Evolutionary conservation across 1,139 yeast genomes (phyloP), one percentile per base, ranked within the genome.

Genomic region (Tardiomyces blankii): DNA sequence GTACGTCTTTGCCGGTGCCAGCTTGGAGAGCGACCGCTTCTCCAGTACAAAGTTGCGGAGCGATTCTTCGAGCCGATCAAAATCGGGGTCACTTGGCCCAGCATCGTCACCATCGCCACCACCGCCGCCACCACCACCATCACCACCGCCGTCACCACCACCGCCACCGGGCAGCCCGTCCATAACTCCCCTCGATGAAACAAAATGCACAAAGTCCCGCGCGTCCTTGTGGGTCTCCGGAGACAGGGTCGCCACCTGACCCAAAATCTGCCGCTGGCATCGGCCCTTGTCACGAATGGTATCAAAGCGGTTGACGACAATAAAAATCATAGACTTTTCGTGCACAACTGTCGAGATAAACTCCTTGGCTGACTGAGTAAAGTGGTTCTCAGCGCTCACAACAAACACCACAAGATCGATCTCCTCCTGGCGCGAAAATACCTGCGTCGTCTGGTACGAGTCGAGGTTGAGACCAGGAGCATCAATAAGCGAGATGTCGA

Each of bases 391-490:
- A 0, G 98, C 95, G 61, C 84, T 85, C 4, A 93, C 96, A 4
- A 93, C 98, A 68, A 93, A 93, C 0, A 93, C 91, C 8, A 93
- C 96, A 56, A 93, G 72, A 62, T 93, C 99, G 54, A 93, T 93
- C 60, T 93, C 98, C 59, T 93, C 98, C 65, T 93, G 98, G 51
- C 97, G 77, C 2, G 96, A 83, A 63, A 89, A 89, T 0, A 93
- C 89, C 59, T 89, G 96, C 1, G 96, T 86, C 0, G 99, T 93
- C 62, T 87, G 96, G 55, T 83, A 83, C 12, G 93, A 85, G 59
- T 91, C 97, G 74, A 88, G 74, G 60, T 93, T 93, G 49, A 93
- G 72, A 0, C 99, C 99, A 0, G 99, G 99, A 0, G 97, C 96
- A 66, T 93, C 99, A 46, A 93, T 89, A 49, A 93, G 70, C 33